phyloP scores from a whole-genome alignment of 495 filamentous ascomycete species.

The Aspergillus funiculosus region DNA sequence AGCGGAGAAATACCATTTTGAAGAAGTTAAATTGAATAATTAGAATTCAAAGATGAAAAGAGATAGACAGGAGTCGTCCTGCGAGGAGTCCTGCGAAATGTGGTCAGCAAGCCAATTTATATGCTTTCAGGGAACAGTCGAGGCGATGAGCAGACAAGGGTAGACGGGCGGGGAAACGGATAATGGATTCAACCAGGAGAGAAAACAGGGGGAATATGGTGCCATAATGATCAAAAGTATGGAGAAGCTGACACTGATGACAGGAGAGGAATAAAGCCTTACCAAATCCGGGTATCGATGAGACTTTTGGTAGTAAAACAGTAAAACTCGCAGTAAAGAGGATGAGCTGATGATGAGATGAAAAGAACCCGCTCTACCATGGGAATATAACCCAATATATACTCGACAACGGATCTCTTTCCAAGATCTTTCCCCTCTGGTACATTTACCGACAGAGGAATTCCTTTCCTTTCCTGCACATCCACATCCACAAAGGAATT shows the following conservation, averaged over 20 bases:
- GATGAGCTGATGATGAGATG: conserved; percentile 11
- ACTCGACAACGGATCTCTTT: not conserved
- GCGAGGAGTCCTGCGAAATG: conserved; percentile 2
- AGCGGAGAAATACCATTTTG: conserved; percentile 68
- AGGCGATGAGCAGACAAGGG: not conserved
- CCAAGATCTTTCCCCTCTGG: conserved; percentile 4
- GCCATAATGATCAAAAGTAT: too few relatives aligned
- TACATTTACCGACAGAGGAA: not conserved
- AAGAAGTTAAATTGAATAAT: too few relatives aligned
- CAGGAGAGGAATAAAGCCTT: conserved; percentile 8
- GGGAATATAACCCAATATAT: conserved; percentile 21
- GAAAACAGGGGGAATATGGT: too few relatives aligned
- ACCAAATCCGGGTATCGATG: conserved; percentile 11
- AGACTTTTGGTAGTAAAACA: not conserved
- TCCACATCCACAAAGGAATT: not conserved
- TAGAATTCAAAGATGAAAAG: conserved; percentile 14
- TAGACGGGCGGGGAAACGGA: not conserved
- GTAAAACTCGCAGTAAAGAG: conserved; percentile 1
- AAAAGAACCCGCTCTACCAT: not conserved
- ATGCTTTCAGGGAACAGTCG: not conserved
- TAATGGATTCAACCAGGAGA: too few relatives aligned
- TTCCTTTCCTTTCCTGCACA: too few relatives aligned
- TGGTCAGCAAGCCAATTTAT: conserved; percentile 21
- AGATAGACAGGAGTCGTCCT: too few relatives aligned
- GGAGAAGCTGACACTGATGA: too few relatives aligned